A percentile compares a stretch with the other conserved stretches of the same genome.
Conservation (phyloP, 768 basidiomycete species). For the Floccularia luteovirens region DNA sequence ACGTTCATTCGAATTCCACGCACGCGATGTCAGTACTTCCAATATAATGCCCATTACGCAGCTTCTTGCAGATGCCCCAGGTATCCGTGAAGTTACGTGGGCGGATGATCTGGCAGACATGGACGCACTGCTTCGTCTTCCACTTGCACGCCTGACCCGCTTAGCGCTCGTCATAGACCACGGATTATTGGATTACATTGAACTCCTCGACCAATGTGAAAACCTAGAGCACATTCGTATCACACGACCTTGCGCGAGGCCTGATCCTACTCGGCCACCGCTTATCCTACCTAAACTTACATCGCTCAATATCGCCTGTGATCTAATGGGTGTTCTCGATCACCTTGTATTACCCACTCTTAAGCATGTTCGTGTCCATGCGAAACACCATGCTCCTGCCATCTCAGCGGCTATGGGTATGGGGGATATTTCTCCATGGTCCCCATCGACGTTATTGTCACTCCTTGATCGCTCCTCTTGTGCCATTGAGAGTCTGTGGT, state of each 20-base stretch:
- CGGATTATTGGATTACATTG: conserved; percentile 21
- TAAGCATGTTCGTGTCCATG: conserved; percentile 20
- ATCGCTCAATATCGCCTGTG: conserved; percentile 22
- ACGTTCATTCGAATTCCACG: conserved; percentile 23
- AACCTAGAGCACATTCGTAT: conserved; percentile 25
- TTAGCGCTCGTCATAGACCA: conserved; percentile 22
- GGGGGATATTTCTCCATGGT: conserved; percentile 12
- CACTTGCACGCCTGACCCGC: conserved; percentile 17
- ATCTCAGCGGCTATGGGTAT: neutral
- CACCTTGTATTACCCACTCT: conserved; percentile 21
- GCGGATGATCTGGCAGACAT: conserved; percentile 25
- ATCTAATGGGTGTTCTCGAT: conserved; percentile 20
- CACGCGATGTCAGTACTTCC: conserved; percentile 20
- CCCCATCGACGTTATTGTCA: conserved; percentile 17
- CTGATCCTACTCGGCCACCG: conserved; percentile 13
- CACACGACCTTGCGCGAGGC: conserved; percentile 16
- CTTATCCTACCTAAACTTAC: conserved; percentile 20
- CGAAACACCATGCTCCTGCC: conserved; percentile 10
- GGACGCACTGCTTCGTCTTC: conserved; percentile 19
- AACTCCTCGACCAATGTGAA: conserved; percentile 20
- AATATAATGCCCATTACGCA: conserved; percentile 20
- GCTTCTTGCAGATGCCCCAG: conserved; percentile 18
- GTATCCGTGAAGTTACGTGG: conserved; percentile 21
- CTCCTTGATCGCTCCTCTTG: conserved; percentile 22
- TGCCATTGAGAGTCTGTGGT: conserved; percentile 16